Percentiles rank a stretch among this genome's conserved stretches.
phyloP scores from a whole-genome alignment of 331 rosid species.

The Phaseolus coccineus region DNA sequence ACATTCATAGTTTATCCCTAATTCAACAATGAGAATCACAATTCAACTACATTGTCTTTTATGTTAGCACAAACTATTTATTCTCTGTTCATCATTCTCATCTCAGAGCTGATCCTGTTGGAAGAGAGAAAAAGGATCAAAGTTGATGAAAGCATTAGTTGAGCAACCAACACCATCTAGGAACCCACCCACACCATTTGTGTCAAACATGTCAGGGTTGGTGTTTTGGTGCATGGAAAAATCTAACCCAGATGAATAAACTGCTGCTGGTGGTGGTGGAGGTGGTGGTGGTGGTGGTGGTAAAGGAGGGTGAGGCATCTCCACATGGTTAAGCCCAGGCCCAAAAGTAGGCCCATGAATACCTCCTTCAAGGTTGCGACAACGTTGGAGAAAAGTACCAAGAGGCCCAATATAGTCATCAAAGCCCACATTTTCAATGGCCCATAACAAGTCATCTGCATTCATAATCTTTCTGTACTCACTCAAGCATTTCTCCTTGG shows the following conservation, averaged over 20 bases:
- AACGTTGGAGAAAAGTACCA: not conserved
- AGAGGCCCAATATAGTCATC: not conserved
- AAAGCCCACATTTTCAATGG: not conserved
- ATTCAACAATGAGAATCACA: not conserved
- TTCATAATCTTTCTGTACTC: conserved; percentile 10
- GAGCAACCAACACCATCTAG: not conserved
- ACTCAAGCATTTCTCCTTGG: not conserved
- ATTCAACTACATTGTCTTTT: not conserved
- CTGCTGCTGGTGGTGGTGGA: not conserved
- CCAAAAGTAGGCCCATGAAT: not conserved
- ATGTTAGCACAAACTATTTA: not conserved
- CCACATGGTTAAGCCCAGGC: not conserved
- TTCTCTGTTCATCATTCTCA: not conserved
- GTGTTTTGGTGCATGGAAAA: not conserved
- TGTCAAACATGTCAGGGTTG: not conserved
- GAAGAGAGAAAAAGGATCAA: not conserved
- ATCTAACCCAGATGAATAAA: no score
- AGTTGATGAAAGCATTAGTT: not conserved
- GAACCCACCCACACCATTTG: not conserved
- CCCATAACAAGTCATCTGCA: conserved; percentile 36
- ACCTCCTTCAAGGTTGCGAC: not conserved
- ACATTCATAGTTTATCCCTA: not conserved
- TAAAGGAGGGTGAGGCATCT: not conserved
- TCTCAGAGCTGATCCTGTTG: not conserved
- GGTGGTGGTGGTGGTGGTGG: not conserved